Conservation (phyloP, 257 asterid species). For the Anisodus acutangulus region DNA sequence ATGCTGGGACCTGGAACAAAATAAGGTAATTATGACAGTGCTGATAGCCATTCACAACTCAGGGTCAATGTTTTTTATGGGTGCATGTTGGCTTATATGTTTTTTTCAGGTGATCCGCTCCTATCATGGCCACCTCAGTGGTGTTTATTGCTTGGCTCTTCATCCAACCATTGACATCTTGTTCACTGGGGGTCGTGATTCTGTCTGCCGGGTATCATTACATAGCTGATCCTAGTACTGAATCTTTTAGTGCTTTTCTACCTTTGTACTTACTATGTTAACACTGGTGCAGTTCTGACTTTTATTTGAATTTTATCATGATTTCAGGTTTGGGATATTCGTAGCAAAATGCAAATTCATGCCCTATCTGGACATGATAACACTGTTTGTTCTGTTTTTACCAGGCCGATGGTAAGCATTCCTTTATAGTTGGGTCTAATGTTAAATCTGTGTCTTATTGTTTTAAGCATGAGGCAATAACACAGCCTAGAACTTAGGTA, state of each 20-base stretch:
- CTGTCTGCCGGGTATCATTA: conserved; percentile 70
- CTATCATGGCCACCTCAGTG: conserved; percentile 91
- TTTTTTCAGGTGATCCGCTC: conserved; percentile 76
- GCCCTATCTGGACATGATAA: conserved; percentile 94
- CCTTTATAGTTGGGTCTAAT: neutral
- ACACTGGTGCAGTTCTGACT: conserved; percentile 2
- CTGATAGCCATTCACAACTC: conserved; percentile 9
- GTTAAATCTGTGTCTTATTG: neutral
- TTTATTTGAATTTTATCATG: neutral
- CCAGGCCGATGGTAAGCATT: conserved; percentile 65
- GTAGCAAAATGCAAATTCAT: conserved; percentile 88
- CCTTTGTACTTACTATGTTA: conserved; percentile 57
- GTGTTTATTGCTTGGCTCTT: conserved; percentile 83
- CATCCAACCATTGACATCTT: conserved; percentile 87
- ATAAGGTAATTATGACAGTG: conserved; percentile 60
- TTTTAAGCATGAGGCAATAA: conserved; percentile 20
- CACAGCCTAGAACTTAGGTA: neutral
- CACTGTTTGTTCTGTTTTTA: conserved; percentile 95
- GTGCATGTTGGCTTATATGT: neutral
- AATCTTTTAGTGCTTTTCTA: neutral
- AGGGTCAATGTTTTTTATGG: conserved; percentile 10
- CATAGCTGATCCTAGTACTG: conserved; percentile 14
- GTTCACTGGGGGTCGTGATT: conserved; percentile 87
- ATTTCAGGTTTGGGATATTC: conserved; percentile 79
- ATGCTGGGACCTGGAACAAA: conserved; percentile 98